Evolutionary conservation across 441 rosid genomes (phyloP), one percentile per base, ranked within the genome.

Genomic region (Brassica balearica): DNA sequence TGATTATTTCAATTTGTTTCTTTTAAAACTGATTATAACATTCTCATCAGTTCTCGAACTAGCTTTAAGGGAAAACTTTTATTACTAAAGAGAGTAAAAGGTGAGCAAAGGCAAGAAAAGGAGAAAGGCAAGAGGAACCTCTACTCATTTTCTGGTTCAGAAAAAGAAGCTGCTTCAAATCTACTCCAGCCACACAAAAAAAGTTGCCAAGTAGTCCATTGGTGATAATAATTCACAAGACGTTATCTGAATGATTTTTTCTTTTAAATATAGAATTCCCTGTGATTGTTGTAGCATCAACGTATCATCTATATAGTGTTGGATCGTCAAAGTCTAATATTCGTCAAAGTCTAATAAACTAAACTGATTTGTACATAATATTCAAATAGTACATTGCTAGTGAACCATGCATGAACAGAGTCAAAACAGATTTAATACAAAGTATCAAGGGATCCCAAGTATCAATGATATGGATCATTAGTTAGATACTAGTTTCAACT

Each of bases 71-170:
- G 29, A 11, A 32, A 6, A 12, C 9, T 73, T 63, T 32, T 32
- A 8, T 64, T 64, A 48, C 51, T 29, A 46, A 51, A 19, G 63
- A 73, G 48, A n/a, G 63, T 29, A 29, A 65, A 61, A 75, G 61
- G 61, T 2, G 61, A 56, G 2, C 3, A 11, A 56, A 56, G 19
- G 11, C 61, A 56, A 19, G 4, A 17, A 56, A 56, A 19, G 61
- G 12, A 56, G 61, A 56, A 36, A 56, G 25, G 8, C 41, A 58
- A 65, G 66, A 59, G 1, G 61, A 43, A 67, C 34, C 8, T 11
- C 5, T 59, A 27, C 53, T 14, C 59, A n/a, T 12, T 60, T 51
- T 51, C 19, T 14, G 8, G 15, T 51, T 11, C 34, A 60, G 59
- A 73, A 55, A 65, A 27, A 7, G 9, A 64, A 8, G 15, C 65